Evolutionary conservation across 148 eudicot species (phyloP).

Genomic region (Polygonum maritimum): DNA sequence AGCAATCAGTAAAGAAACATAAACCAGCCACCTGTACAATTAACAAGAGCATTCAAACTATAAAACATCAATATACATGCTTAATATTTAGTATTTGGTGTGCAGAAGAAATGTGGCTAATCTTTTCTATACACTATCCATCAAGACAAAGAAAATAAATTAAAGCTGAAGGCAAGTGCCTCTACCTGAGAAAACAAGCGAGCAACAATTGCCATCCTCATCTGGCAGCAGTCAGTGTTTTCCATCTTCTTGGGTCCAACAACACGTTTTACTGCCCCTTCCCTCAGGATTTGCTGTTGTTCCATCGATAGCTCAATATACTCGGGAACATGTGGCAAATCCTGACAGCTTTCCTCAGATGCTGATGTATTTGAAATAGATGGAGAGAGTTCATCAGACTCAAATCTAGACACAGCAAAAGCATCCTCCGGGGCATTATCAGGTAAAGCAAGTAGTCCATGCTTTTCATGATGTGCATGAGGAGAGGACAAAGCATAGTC

Average conservation of each 20-base stretch:
- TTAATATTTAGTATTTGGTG: neutral
- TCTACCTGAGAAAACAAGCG: constrained; percentile 90
- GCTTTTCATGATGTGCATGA: constrained; percentile 29
- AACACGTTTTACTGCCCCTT: constrained; percentile 53
- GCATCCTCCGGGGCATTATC: constrained; percentile 29
- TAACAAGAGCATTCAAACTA: neutral
- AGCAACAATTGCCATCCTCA: constrained; percentile 68
- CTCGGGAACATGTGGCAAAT: constrained; percentile 53
- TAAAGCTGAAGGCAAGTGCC: constrained; percentile 18
- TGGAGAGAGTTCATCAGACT: constrained; percentile 57
- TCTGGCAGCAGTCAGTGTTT: constrained; percentile 38
- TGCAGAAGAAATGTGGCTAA: neutral
- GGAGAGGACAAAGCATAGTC: constrained; percentile 28
- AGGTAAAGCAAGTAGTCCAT: constrained; percentile 18
- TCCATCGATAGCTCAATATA: constrained; percentile 58
- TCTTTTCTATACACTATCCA: neutral
- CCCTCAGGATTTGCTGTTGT: constrained; percentile 36
- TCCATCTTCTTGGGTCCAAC: constrained; percentile 41
- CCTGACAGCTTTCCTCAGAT: constrained; percentile 43
- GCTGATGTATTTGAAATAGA: constrained; percentile 29
- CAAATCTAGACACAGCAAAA: constrained; percentile 25
- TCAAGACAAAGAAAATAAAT: constrained; percentile 14
- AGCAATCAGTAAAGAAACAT: neutral
- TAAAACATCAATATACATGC: neutral
- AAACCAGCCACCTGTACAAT: neutral